These are phyloP conservation scores for Vitis hybrid DNA, from an alignment of 177 flowering plant genomes.

Conservation along the genomic window DNA sequence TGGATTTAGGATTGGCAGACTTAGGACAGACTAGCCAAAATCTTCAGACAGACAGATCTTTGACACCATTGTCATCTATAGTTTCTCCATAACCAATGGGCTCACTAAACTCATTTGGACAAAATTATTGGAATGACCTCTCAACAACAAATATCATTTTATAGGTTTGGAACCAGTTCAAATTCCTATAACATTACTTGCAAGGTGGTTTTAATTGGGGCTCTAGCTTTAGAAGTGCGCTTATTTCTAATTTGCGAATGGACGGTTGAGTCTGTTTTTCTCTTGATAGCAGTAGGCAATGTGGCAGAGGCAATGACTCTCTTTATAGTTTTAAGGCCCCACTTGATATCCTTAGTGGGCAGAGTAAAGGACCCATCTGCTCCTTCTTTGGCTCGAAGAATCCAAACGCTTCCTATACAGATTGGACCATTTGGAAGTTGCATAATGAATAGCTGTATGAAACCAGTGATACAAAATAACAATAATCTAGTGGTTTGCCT, in stretches of 20 bases:
- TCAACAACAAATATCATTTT: too few species aligned
- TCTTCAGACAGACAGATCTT: conserved; percentile 63
- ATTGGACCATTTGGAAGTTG: too few species aligned
- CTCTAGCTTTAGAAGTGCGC: conserved; percentile 45
- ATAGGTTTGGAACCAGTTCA: too few species aligned
- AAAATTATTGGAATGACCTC: conserved; percentile 51
- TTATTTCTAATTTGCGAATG: conserved; percentile 44
- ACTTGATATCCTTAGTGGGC: conserved; percentile 68
- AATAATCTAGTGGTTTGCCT: too few species aligned
- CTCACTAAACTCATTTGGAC: conserved; percentile 60
- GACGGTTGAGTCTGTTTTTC: conserved; percentile 44
- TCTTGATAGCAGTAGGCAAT: conserved; percentile 59
- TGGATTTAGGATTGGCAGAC: conserved; percentile 63
- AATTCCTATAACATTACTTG: conserved; percentile 28
- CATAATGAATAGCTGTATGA: too few species aligned
- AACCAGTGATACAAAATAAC: too few species aligned
- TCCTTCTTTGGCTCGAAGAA: too few species aligned
- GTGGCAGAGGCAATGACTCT: conserved; percentile 48
- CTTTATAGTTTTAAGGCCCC: conserved; percentile 49
- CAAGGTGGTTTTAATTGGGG: conserved; percentile 48
- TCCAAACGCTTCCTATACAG: too few species aligned
- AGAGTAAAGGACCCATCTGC: conserved; percentile 67
- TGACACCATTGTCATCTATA: conserved; percentile 61
- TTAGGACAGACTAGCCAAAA: conserved; percentile 67
- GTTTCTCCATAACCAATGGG: conserved; percentile 67